Percentiles rank a stretch among this genome's conserved stretches.
phyloP scores from a whole-genome alignment of 139 green algal species.

The Ulvella scutata region DNA sequence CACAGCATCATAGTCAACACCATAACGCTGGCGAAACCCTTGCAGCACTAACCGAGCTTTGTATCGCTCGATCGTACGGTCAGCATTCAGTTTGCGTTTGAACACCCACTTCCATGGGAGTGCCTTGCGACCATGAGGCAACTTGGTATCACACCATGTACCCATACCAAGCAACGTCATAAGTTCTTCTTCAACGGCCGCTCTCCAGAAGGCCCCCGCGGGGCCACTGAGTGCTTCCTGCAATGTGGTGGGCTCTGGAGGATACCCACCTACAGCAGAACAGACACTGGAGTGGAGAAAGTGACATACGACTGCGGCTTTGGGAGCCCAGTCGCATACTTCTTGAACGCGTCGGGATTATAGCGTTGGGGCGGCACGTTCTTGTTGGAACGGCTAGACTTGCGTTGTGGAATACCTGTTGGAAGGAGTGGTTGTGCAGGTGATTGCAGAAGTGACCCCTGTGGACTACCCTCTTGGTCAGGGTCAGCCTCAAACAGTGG shows the following conservation, averaged over 20 bases:
- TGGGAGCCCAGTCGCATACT: too few relatives aligned
- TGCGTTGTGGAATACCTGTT: too few relatives aligned
- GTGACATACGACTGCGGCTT: too few relatives aligned
- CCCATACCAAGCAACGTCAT: neutral
- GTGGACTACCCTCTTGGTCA: too few relatives aligned
- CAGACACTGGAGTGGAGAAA: neutral
- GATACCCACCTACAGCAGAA: neutral
- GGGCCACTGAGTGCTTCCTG: neutral
- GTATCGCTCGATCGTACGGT: slow-evolving; percentile 26
- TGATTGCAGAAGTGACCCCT: too few relatives aligned
- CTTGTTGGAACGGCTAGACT: too few relatives aligned
- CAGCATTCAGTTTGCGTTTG: slow-evolving; percentile 16
- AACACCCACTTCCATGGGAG: slow-evolving; percentile 23
- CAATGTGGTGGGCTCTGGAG: neutral
- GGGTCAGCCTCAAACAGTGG: neutral
- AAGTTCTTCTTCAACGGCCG: neutral
- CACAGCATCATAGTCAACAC: slow-evolving; percentile 24
- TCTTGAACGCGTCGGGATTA: too few relatives aligned
- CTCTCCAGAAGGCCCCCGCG: neutral
- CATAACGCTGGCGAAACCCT: slow-evolving; percentile 19
- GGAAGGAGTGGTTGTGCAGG: too few relatives aligned
- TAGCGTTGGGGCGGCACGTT: too few relatives aligned
- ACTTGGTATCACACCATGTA: neutral
- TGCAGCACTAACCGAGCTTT: slow-evolving; percentile 36
- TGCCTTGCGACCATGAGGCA: neutral